Evolutionary conservation across 78 protist species (phyloP), one percentile per base, ranked within the genome.

Genomic region (Thecamonas trahens): DNA sequence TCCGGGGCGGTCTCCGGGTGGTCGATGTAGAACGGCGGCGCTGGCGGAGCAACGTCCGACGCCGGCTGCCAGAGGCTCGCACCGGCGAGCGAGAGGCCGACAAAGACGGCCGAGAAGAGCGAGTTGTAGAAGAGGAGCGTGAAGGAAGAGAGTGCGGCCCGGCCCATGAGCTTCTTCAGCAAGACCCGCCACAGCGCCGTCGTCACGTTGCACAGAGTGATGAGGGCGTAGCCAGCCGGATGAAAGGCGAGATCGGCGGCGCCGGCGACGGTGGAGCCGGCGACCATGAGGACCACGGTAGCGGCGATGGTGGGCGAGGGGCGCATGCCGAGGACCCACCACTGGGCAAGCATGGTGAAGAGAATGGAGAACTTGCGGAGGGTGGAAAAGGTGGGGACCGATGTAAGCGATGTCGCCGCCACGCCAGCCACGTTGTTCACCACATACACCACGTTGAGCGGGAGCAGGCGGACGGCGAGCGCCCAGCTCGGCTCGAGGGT

Each of bases 221-320:
- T 59, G 40, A 45, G 14, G 14, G 29, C 34, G 64, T 67, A 66
- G 35, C 80, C 80, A 20, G 34, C n/a, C 18, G 20, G 14, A 11
- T 74, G 65, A 7, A 74, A 39, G 38, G 13, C 6, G 37, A 73
- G 42, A 45, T 73, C 78, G 66, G 60, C 59, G 4, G 31, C 47
- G 8, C 72, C 82, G 22, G 82, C 82, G 22, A 76, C 70, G n/a
- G 59, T 13, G 18, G 82, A 74, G 6, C 82, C 82, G 8, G 57
- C 7, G 11, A 76, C 53, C 74, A 76, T 66, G n/a, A 66, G 18
- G 28, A 22, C 24, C 39, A 76, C 75, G n/a, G 60, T n/a, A n/a
- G n/a, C n/a, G n/a, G n/a, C n/a, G n/a, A n/a, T n/a, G n/a, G n/a
- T n/a, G 28, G 3, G 39, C 42, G 11, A 1, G 2, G 71, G 32